Evolutionary conservation across 2,329 filamentous ascomycete species (phyloP), one percentile per base, ranked within the genome.

Genomic region (Arthrinium puccinioides): DNA sequence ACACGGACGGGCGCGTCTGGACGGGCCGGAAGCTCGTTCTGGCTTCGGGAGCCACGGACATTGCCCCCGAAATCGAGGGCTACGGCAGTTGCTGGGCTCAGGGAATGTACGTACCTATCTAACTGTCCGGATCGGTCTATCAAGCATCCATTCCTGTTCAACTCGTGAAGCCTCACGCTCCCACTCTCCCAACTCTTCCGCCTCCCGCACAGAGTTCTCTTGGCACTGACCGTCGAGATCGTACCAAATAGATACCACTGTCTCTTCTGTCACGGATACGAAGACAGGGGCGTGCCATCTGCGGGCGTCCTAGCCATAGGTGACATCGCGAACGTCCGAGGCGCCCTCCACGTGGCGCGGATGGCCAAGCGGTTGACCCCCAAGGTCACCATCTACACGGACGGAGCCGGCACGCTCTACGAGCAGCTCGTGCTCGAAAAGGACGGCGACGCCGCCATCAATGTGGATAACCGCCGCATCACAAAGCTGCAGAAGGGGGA

Each of bases 211-310:
- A n/a, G n/a, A n/a, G n/a, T n/a, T n/a, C n/a, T n/a, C n/a, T n/a
- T n/a, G n/a, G n/a, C n/a, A n/a, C n/a, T n/a, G n/a, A n/a, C n/a
- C n/a, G n/a, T n/a, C n/a, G n/a, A n/a, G n/a, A n/a, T n/a, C n/a
- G n/a, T n/a, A 21, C 14, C 11, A 18, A 34, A 14, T 21, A 69
- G 66, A 30, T 79, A 73, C 44, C 74, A 79, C 46, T 80, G 74
- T 45, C 62, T 79, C 2, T 76, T 71, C 46, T 80, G 74, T 52
- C 66, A 79, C 44, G 76, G 76, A 5, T 79, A 65, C 49, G 76
- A 81, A 43, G 70, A 79, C 35, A 62, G 67, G 11, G 72, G 69
- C 2, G 51, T 55, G 3, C 47, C 56, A 1, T 66, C 67, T 0
- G 63, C 62, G 0, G 72, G 70, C 1, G 48, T 76, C 4, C 59